phyloP scores from a whole-genome alignment of 306 rosid species.

The Cicer pinnatifidum region DNA sequence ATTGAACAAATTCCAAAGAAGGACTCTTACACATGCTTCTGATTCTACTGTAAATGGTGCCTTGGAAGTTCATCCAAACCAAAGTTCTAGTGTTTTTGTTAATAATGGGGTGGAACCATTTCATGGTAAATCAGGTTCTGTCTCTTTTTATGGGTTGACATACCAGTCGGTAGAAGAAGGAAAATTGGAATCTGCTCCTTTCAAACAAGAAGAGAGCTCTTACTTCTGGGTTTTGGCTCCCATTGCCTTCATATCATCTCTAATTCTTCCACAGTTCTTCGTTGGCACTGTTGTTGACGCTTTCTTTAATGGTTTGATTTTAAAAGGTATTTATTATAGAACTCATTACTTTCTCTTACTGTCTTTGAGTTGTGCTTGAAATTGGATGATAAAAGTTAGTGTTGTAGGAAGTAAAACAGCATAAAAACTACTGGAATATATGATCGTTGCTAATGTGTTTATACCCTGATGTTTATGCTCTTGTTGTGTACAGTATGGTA shows the following conservation, averaged over 20 bases:
- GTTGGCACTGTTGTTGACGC: conserved; percentile 56
- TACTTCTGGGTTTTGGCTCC: conserved; percentile 81
- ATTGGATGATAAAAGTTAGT: not conserved
- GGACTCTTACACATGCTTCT: conserved; percentile 51
- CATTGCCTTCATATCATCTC: conserved; percentile 61
- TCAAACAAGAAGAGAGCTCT: conserved; percentile 67
- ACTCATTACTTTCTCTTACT: conserved; percentile 29
- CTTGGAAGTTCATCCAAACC: conserved; percentile 51
- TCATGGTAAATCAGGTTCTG: conserved; percentile 85
- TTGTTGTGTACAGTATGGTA: conserved; percentile 14
- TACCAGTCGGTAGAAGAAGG: conserved; percentile 74
- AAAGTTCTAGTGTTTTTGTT: conserved; percentile 47
- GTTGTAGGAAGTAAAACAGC: not conserved
- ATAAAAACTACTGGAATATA: not conserved
- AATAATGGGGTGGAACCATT: conserved; percentile 66
- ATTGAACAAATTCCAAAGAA: conserved; percentile 49
- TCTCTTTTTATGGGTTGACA: conserved; percentile 81
- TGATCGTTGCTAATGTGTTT: not conserved
- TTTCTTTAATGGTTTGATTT: conserved; percentile 56
- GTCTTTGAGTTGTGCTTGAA: conserved; percentile 20
- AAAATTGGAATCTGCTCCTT: conserved; percentile 76
- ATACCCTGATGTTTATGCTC: not conserved
- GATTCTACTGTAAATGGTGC: conserved; percentile 54
- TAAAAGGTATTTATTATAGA: conserved; percentile 68
- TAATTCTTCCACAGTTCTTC: conserved; percentile 79